Evolutionary conservation across 2,329 filamentous ascomycete genomes (phyloP).

Genomic region (Penicillium sp.): DNA sequence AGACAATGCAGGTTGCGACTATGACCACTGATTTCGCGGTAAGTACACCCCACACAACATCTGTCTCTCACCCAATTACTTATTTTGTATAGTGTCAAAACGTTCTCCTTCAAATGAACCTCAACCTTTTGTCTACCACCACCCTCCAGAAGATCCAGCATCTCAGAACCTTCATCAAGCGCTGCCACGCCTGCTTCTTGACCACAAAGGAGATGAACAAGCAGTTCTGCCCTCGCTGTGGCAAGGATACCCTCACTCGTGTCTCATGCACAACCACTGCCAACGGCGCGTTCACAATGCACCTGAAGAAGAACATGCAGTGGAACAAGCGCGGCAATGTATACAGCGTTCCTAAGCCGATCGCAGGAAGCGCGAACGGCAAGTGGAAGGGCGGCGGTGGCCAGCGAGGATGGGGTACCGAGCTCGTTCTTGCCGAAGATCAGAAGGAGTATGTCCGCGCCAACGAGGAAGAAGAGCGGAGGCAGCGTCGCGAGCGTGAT

Average conservation of each 20-base stretch:
- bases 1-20: slow-evolving; percentile 78
- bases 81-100: slow-evolving; percentile 62
- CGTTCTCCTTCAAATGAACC: slow-evolving; percentile 88
- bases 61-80: background rate
- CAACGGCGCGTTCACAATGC: slow-evolving; percentile 75
- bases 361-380: slow-evolving; percentile 75
- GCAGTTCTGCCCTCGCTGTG: slow-evolving; percentile 91
- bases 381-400: slow-evolving; percentile 69
- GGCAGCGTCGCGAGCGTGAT: slow-evolving; percentile 64
- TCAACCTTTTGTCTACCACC: slow-evolving; percentile 75
- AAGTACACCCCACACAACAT: slow-evolving; percentile 34
- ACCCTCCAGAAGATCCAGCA: slow-evolving; percentile 75
- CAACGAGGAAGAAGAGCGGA: slow-evolving; percentile 60
- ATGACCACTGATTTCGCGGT: slow-evolving; percentile 96
- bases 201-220: slow-evolving; percentile 78
- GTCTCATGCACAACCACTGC: slow-evolving; percentile 81
- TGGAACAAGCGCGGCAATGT: slow-evolving; percentile 92
- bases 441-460: slow-evolving; percentile 85
- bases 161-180: slow-evolving; percentile 82
- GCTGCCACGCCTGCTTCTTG: slow-evolving; percentile 91
- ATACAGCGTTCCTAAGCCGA: slow-evolving; percentile 89
- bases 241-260: slow-evolving; percentile 79
- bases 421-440: slow-evolving; percentile 84
- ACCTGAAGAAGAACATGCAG: slow-evolving; percentile 92
- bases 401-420: slow-evolving; percentile 80